Percentiles rank a stretch among this genome's conserved stretches.
phyloP scores from a whole-genome alignment of 2,329 filamentous ascomycete species.

The Xylariaceae sp. region DNA sequence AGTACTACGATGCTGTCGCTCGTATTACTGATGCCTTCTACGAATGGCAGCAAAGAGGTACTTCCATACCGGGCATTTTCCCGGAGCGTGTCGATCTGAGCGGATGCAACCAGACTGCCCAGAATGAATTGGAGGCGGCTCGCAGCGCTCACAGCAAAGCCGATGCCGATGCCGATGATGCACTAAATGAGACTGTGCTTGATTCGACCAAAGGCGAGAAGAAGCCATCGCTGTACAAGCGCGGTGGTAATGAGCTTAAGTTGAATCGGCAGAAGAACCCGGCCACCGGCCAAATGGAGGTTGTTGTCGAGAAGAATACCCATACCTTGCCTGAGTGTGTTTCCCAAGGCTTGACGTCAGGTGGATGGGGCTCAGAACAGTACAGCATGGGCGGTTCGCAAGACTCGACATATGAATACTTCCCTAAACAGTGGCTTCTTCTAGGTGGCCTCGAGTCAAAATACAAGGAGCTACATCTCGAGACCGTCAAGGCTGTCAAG shows the following conservation, averaged over 20 bases:
- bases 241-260: constrained; percentile 7
- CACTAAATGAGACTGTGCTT: too few relatives aligned
- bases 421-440: constrained; percentile 70
- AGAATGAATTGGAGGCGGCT: constrained; percentile 35
- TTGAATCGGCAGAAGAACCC: constrained; percentile 7
- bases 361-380: constrained; percentile 43
- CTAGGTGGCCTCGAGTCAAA: constrained; percentile 71
- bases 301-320: background rate
- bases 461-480: constrained; percentile 71
- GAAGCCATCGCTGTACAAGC: background rate
- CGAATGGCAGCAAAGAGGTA: constrained; percentile 67
- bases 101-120: constrained; percentile 65
- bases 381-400: constrained; percentile 64
- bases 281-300: constrained; percentile 5
- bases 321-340: constrained; percentile 44
- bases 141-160: constrained; percentile 23
- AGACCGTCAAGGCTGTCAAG: constrained; percentile 64
- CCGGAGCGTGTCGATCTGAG: constrained; percentile 74
- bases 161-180: constrained; percentile 6
- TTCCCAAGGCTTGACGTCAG: constrained; percentile 56
- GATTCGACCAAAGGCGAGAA: background rate
- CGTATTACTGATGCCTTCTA: constrained; percentile 80
- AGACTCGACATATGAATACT: constrained; percentile 71
- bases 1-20: constrained; percentile 87
- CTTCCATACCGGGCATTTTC: constrained; percentile 75